These are phyloP conservation scores for Chlorella vulgaris DNA, from an alignment of 139 green algal species.

Conservation along the genomic window DNA sequence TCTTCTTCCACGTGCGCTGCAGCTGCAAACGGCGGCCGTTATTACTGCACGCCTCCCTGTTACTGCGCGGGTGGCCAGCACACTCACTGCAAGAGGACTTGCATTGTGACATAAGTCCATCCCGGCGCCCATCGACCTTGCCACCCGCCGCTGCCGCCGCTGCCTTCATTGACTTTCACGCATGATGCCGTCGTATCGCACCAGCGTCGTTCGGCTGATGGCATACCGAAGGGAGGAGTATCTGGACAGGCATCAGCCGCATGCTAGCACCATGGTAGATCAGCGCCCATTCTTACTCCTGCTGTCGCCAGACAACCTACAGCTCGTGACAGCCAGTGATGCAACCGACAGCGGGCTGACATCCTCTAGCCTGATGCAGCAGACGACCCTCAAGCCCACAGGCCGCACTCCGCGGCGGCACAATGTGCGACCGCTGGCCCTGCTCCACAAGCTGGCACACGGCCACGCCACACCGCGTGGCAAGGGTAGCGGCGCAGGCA, in stretches of 20 bases:
- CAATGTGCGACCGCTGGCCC: not conserved
- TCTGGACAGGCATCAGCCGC: conserved; percentile 6
- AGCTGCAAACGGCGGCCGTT: too few relatives aligned
- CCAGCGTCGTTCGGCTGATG: not conserved
- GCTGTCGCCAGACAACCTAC: conserved; percentile 5
- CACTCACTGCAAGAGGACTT: too few relatives aligned
- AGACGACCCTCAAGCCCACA: not conserved
- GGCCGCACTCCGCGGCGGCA: not conserved
- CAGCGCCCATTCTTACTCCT: conserved; percentile 17
- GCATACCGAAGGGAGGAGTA: conserved; percentile 20
- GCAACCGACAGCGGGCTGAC: not conserved
- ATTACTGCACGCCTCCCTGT: too few relatives aligned
- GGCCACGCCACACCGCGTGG: not conserved
- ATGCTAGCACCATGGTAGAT: not conserved
- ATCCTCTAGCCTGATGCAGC: not conserved
- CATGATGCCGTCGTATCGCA: conserved; percentile 9
- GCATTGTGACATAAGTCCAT: too few relatives aligned
- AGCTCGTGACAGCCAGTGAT: conserved; percentile 10
- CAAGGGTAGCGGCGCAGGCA: not conserved
- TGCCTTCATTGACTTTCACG: not conserved
- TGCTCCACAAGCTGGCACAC: conserved; percentile 26
- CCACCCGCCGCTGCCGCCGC: not conserved
- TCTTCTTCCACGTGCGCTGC: too few relatives aligned
- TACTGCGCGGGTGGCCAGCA: too few relatives aligned
- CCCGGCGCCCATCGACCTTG: too few relatives aligned